Evolutionary conservation across 305 asterid genomes (phyloP), one percentile per base, ranked within the genome.

Genomic region (Rubia balearica): DNA sequence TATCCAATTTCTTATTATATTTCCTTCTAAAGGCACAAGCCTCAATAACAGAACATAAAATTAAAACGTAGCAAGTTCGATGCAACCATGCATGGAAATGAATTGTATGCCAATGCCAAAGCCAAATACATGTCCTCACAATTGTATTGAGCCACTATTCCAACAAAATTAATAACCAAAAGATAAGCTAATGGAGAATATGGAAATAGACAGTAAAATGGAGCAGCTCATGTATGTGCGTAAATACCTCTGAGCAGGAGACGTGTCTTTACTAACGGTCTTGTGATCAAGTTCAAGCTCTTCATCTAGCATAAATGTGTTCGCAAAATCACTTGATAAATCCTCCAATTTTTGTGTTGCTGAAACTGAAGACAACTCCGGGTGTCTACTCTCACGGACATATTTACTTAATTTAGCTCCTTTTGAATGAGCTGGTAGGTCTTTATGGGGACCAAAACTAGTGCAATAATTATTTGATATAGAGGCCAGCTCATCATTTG

Each of bases 221-320:
- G 51, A 36, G 8, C 51, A 71, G 17, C 2, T 59, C 67, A 60
- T 42, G 21, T 21, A 61, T 42, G 42, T 51, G 71, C 61, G 71
- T 49, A 69, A 72, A 49, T 85, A 94, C 99, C 96, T 88, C 83
- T 77, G 83, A 16, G 70, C 70, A 24, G 78, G 70, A 80, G 87
- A 80, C 74, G 65, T 73, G 65, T 80, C 78, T 65, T 74, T 81
- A 71, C 73, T 74, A 41, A 42, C 74, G 27, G 69, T 49, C 81
- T 87, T 85, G 70, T 77, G 87, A 80, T 83, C 91, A 78, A 79
- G 56, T 67, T 91, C 99, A 76, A 91, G 88, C 87, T 94, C 97
- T 79, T 94, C 96, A 64, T 89, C 96, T 38, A 89, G 87, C 90
- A 85, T 81, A 79, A 89, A 88, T 68, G 97, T 85, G 87, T 79